phyloP scores from a whole-genome alignment of 257 asterid species.

The Solanum ossicruentum region DNA sequence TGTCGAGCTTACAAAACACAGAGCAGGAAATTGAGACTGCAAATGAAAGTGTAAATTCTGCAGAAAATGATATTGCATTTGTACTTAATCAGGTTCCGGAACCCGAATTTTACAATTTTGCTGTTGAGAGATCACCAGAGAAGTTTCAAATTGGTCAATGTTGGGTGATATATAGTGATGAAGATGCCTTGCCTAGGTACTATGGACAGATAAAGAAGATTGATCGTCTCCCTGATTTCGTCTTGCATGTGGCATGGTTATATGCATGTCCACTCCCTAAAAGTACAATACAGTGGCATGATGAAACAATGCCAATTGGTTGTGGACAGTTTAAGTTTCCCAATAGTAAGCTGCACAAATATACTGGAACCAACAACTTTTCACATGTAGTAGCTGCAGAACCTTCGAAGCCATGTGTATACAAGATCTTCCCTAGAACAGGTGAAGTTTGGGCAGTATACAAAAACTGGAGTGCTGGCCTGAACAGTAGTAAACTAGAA shows the following conservation, averaged over 20 bases:
- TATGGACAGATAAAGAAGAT: conserved; percentile 15
- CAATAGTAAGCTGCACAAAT: background rate
- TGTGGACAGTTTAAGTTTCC: conserved; percentile 11
- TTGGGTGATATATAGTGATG: conserved; percentile 24
- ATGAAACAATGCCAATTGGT: conserved; percentile 8
- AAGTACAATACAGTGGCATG: background rate
- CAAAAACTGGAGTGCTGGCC: conserved; percentile 1
- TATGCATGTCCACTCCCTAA: background rate
- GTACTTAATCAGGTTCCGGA: conserved; percentile 5
- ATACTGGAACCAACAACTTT: background rate
- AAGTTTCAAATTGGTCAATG: conserved; percentile 18
- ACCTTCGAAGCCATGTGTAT: background rate
- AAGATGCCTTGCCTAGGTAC: conserved; percentile 20
- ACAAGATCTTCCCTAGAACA: conserved; percentile 6
- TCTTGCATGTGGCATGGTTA: conserved; percentile 12
- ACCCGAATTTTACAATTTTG: conserved; percentile 13
- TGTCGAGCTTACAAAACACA: background rate
- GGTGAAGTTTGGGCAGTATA: conserved; percentile 7
- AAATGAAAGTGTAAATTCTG: background rate
- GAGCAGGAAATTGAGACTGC: background rate
- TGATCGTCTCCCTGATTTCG: background rate
- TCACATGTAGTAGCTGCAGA: conserved; percentile 17
- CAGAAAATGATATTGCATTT: background rate
- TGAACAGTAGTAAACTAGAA: conserved; percentile 3
- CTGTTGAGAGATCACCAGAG: conserved; percentile 7